Base-by-base conservation (phyloP, 495 filamentous ascomycete species). In the Emericellopsis terricola region DNA sequence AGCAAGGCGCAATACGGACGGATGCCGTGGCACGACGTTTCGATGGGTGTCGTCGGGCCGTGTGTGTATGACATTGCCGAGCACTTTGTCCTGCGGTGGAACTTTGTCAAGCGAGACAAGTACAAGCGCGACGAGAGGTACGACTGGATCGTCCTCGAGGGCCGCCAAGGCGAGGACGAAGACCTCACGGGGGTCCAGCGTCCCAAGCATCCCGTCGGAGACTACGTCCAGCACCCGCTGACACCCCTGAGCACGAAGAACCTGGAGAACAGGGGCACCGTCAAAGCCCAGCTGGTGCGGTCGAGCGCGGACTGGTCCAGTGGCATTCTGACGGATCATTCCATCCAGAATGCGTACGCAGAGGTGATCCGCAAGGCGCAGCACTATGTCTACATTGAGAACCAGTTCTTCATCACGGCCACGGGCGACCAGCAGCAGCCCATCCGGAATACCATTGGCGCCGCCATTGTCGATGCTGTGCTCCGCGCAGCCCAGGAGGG, bases 11-110 rank as follows among this genome's bases (percentile, higher is more conserved):
- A 94, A 21, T 92, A 79, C 41, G 86, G 85, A 16, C 74, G 87
- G 19, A 94, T 96, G 87, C 87, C 87, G 1, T 96, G 87, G 87
- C 87, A 96, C 46, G 87, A 96, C 49, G 84, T 96, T 2, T 66
- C 79, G 3, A 85, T 94, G 80, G 84, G 81, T 2, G 36, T 94
- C 15, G 68, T 91, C 30, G 87, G 87, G 4, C 81, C 85, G 27
- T 82, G 76, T 44, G 81, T 94, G 19, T 86, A 85, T 48, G 85
- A 94, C 50, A 87, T 97, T 42, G 87, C 87, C 3, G 84, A 94
- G 53, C 87, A 97, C 48, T 97, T 97, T 44, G 77, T 94, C 23
- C 65, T 91, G 13, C 71, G 86, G 27, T 94, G 89, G 89, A 97
- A 97, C 52, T 91, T 93, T 40, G 62, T 87, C 57, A 94, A 97